A percentile compares a stretch with the other conserved stretches of the same genome.
These are phyloP conservation scores for Planoprotostelium fungivorum DNA, from an alignment of 78 protist genomes.

Conservation along the genomic window DNA sequence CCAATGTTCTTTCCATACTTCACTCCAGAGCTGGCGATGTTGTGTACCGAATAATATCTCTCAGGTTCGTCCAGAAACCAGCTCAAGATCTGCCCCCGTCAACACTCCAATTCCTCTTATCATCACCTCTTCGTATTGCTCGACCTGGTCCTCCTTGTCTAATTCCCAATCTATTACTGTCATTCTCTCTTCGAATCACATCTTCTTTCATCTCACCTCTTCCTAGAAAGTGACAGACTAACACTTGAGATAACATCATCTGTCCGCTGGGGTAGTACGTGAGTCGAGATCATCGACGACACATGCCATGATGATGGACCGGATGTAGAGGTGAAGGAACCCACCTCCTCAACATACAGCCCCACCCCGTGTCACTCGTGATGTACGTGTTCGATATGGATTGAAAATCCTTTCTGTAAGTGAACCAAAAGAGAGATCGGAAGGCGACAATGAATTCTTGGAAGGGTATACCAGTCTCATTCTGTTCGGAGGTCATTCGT, in stretches of 20 bases:
- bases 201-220: background rate
- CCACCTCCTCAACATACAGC: slow-evolving; percentile 48
- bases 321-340: background rate
- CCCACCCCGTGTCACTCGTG: slow-evolving; percentile 64
- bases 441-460: slow-evolving; percentile 19
- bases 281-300: too few species aligned
- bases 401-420: slow-evolving; percentile 61
- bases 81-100: slow-evolving; percentile 6
- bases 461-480: background rate
- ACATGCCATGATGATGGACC: background rate
- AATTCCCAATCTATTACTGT: background rate
- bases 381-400: slow-evolving; percentile 26
- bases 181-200: background rate
- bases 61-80: slow-evolving; percentile 56
- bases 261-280: too few species aligned
- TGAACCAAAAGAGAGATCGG: slow-evolving; percentile 39
- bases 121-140: background rate
- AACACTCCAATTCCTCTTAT: background rate
- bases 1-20: slow-evolving; percentile 51
- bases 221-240: background rate
- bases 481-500: background rate
- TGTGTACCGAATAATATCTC: slow-evolving; percentile 65
- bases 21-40: slow-evolving; percentile 48
- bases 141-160: background rate
- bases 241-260: background rate